These are phyloP conservation scores for Thelonectria rubi DNA, from an alignment of 2,329 filamentous ascomycete species.

Conservation along the genomic window DNA sequence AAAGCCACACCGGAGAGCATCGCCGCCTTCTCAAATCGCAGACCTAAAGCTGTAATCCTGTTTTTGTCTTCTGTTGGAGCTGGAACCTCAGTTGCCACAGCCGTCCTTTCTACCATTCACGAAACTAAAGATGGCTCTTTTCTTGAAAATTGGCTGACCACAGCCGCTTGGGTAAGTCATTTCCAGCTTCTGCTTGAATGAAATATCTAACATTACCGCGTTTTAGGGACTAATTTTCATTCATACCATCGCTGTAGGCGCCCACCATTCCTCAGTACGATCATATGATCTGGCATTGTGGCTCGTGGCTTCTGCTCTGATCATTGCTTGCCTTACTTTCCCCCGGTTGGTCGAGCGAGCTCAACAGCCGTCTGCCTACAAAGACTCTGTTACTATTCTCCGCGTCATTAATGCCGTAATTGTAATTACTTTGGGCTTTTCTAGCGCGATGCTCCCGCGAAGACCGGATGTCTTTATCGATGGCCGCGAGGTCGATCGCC, in stretches of 20 bases:
- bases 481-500: conserved; percentile 68
- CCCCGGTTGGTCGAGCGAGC: conserved; percentile 54
- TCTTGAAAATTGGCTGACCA: conserved; percentile 67
- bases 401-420: conserved; percentile 58
- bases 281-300: conserved; percentile 64
- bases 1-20: conserved; percentile 71
- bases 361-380: conserved; percentile 44
- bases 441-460: conserved; percentile 67
- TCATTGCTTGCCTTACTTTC: conserved; percentile 55
- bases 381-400: conserved; percentile 54
- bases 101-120: conserved; percentile 60
- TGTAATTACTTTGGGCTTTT: conserved; percentile 55
- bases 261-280: conserved; percentile 60
- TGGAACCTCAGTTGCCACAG: conserved; percentile 63
- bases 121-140: conserved; percentile 50
- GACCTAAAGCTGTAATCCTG: conserved; percentile 64
- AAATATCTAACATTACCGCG: conserved; percentile 12
- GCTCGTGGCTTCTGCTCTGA: conserved; percentile 57
- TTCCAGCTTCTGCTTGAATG: background rate
- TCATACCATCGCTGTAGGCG: conserved; percentile 60
- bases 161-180: conserved; percentile 69
- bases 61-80: conserved; percentile 64
- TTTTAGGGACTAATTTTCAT: conserved; percentile 59
- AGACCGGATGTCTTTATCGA: conserved; percentile 72
- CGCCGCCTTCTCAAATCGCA: conserved; percentile 67